Evolutionary conservation across 805 yeast genomes (phyloP).

Genomic region (Wickerhamomyces tratensis): DNA sequence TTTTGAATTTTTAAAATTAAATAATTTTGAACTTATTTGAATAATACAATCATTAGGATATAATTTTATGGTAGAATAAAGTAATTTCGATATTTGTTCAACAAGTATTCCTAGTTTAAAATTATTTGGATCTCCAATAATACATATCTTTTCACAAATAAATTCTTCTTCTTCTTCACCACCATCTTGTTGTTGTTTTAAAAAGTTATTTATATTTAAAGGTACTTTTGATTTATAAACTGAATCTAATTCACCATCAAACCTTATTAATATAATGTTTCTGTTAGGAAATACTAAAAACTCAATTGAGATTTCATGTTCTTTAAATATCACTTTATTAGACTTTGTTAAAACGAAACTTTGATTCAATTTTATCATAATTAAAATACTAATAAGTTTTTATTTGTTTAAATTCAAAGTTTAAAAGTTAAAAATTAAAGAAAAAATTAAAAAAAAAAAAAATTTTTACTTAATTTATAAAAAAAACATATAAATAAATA

Average conservation of each 20-base stretch:
- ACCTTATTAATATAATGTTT: slow-evolving; percentile 27
- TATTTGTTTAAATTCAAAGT: no score
- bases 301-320: slow-evolving; percentile 1
- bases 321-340: no score
- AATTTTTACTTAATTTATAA: no score
- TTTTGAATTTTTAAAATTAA: background rate
- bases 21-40: slow-evolving; percentile 17
- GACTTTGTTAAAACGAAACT: no score
- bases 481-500: no score
- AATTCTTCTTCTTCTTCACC: slow-evolving; percentile 40
- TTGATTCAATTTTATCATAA: no score
- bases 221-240: slow-evolving; percentile 17
- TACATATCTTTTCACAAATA: slow-evolving; percentile 22
- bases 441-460: no score
- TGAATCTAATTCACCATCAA: slow-evolving; percentile 29
- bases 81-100: slow-evolving; percentile 13
- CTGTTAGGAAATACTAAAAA: slow-evolving; percentile 27
- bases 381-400: no score
- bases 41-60: slow-evolving; percentile 10
- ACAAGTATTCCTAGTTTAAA: slow-evolving; percentile 10
- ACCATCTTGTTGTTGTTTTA: no score
- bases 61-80: slow-evolving; percentile 8
- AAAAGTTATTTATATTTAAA: slow-evolving; percentile 1
- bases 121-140: slow-evolving; percentile 12
- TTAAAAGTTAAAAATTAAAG: no score